Evolutionary conservation across 2,329 filamentous ascomycete species (phyloP).

Genomic region (Fusarium goolgardi): DNA sequence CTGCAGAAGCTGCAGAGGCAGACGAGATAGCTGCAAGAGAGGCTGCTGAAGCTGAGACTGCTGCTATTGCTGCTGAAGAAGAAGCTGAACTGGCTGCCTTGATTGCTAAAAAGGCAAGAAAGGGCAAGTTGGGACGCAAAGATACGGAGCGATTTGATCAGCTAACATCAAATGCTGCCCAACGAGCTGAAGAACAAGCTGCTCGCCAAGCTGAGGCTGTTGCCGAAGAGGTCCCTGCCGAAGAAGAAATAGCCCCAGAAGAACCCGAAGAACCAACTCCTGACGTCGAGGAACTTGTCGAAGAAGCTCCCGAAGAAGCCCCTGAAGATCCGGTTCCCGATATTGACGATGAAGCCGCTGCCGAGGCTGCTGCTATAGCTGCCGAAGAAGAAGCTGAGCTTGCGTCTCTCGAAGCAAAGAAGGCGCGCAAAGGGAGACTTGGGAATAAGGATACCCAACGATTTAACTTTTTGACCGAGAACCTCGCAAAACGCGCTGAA

Average conservation of each 20-base stretch:
- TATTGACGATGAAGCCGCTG: constrained; percentile 18
- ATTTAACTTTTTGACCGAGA: constrained; percentile 53
- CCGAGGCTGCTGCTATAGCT: constrained; percentile 33
- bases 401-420: constrained; percentile 59
- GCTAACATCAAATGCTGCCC: constrained; percentile 32
- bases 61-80: constrained; percentile 38
- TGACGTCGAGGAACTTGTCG: constrained; percentile 18
- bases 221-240: constrained; percentile 12
- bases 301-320: constrained; percentile 25
- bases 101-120: constrained; percentile 54
- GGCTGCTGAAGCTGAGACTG: constrained; percentile 39
- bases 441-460: constrained; percentile 61
- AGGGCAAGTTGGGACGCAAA: constrained; percentile 47
- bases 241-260: constrained; percentile 12
- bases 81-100: constrained; percentile 58
- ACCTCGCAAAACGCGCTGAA: constrained; percentile 51
- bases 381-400: constrained; percentile 54
- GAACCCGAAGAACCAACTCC: constrained; percentile 19
- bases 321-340: constrained; percentile 3
- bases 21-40: constrained; percentile 42
- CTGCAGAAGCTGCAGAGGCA: constrained; percentile 27
- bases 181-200: constrained; percentile 35
- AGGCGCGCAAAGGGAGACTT: constrained; percentile 60
- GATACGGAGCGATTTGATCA: constrained; percentile 41
- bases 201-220: constrained; percentile 38